phyloP scores from a whole-genome alignment of 306 rosid species.

The Prunus mume region DNA sequence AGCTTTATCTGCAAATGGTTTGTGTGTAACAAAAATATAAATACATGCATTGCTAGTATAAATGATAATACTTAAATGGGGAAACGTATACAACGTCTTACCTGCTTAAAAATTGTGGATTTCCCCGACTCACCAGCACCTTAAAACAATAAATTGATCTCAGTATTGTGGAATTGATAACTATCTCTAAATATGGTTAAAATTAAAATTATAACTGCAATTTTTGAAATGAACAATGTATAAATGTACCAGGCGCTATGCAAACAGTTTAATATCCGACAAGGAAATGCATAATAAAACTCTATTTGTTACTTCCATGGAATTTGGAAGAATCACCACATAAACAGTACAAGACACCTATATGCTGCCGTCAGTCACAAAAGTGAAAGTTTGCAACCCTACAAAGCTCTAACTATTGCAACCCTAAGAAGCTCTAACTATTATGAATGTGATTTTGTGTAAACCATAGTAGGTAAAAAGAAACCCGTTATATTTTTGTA shows the following conservation, averaged over 20 bases:
- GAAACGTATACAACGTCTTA: slow-evolving; percentile 28
- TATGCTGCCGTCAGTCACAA: slow-evolving; percentile 3
- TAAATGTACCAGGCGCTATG: background rate
- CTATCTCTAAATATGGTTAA: background rate
- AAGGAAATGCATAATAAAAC: background rate
- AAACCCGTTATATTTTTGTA: slow-evolving; percentile 28
- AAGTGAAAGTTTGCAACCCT: background rate
- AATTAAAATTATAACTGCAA: background rate
- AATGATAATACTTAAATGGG: slow-evolving; percentile 2
- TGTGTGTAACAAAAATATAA: slow-evolving; percentile 7
- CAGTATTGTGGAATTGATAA: slow-evolving; percentile 1
- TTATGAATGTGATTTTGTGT: background rate
- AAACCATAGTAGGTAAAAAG: slow-evolving; percentile 10
- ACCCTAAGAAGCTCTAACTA: slow-evolving; percentile 7
- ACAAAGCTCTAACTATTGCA: slow-evolving; percentile 10
- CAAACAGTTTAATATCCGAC: background rate
- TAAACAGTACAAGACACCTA: slow-evolving; percentile 6
- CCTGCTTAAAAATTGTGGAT: slow-evolving; percentile 98
- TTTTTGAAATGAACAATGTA: background rate
- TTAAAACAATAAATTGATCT: slow-evolving; percentile 25
- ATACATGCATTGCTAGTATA: slow-evolving; percentile 16
- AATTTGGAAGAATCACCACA: background rate
- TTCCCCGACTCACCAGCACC: slow-evolving; percentile 98
- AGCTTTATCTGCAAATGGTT: slow-evolving; percentile 73
- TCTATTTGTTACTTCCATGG: background rate